These are phyloP conservation scores for Pneumocystis murina DNA, from an alignment of 1,139 yeast genomes.

Conservation along the genomic window DNA sequence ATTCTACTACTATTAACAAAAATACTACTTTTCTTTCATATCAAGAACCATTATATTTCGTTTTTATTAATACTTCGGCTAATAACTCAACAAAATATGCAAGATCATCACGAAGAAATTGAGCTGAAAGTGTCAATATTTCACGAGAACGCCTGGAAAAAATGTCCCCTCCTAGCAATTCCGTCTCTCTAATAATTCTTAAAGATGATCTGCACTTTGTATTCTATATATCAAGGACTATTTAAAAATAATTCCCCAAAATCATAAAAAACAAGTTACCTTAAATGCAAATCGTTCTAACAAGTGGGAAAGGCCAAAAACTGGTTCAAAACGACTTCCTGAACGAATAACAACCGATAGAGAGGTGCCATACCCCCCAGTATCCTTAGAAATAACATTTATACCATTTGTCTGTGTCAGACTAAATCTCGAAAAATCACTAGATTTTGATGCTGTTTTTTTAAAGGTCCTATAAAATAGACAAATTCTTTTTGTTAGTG, in stretches of 20 bases:
- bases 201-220: constrained; percentile 74
- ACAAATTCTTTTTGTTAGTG: background rate
- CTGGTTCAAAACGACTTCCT: constrained; percentile 64
- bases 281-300: constrained; percentile 66
- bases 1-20: constrained; percentile 35
- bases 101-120: constrained; percentile 72
- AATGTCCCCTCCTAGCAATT: constrained; percentile 78
- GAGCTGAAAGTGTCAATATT: constrained; percentile 59
- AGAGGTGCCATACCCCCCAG: constrained; percentile 44
- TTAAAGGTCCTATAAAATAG: background rate
- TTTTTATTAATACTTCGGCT: constrained; percentile 45
- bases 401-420: constrained; percentile 18
- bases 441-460: background rate
- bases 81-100: constrained; percentile 85
- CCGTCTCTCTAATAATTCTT: constrained; percentile 88
- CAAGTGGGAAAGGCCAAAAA: constrained; percentile 77
- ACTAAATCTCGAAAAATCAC: background rate
- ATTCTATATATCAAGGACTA: constrained; percentile 30
- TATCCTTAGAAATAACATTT: constrained; percentile 34
- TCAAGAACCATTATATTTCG: constrained; percentile 12
- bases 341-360: constrained; percentile 71
- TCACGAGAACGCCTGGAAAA: constrained; percentile 66
- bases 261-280: constrained; percentile 8
- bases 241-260: background rate
- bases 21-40: background rate